Evolutionary conservation across 2,329 filamentous ascomycete genomes (phyloP).

Genomic region (Aaosphaeria arxii): DNA sequence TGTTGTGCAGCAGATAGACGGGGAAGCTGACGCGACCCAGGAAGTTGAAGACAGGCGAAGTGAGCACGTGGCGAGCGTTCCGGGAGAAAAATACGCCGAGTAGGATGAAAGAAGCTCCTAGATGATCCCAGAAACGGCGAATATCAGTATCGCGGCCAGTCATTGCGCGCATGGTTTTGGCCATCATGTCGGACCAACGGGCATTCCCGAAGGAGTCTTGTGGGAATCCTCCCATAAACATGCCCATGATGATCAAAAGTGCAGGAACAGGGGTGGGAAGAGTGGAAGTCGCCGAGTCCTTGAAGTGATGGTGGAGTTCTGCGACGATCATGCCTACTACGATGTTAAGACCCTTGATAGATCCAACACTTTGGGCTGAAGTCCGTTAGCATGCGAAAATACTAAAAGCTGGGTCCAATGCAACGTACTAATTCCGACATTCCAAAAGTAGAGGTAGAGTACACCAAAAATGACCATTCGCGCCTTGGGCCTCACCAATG

Average conservation of each 20-base stretch:
- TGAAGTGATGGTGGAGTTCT: constrained; percentile 54
- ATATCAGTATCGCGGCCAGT: constrained; percentile 49
- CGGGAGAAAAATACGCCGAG: constrained; percentile 54
- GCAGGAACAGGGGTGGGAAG: constrained; percentile 50
- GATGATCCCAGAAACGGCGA: constrained; percentile 49
- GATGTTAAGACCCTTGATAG: constrained; percentile 53
- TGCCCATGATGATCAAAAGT: constrained; percentile 50
- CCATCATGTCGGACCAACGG: constrained; percentile 52
- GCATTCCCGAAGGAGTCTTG: constrained; percentile 54
- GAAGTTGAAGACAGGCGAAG: constrained; percentile 57
- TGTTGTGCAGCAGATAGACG: constrained; percentile 63
- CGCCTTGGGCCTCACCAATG: constrained; percentile 35
- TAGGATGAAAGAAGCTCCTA: constrained; percentile 50
- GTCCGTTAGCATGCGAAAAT: constrained; percentile 12
- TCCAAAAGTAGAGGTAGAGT: constrained; percentile 42
- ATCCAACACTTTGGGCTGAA: constrained; percentile 28
- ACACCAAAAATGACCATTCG: constrained; percentile 33
- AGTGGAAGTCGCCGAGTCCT: constrained; percentile 48
- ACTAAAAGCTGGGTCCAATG: constrained; percentile 25
- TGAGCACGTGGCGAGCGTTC: constrained; percentile 51
- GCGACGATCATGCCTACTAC: constrained; percentile 62
- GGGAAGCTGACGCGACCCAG: constrained; percentile 64
- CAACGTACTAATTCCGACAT: constrained; percentile 28
- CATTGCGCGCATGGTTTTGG: constrained; percentile 43
- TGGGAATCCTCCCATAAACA: constrained; percentile 60